Evolutionary conservation across 1,139 yeast genomes (phyloP).

Genomic region (Candida pseudocylindracea): DNA sequence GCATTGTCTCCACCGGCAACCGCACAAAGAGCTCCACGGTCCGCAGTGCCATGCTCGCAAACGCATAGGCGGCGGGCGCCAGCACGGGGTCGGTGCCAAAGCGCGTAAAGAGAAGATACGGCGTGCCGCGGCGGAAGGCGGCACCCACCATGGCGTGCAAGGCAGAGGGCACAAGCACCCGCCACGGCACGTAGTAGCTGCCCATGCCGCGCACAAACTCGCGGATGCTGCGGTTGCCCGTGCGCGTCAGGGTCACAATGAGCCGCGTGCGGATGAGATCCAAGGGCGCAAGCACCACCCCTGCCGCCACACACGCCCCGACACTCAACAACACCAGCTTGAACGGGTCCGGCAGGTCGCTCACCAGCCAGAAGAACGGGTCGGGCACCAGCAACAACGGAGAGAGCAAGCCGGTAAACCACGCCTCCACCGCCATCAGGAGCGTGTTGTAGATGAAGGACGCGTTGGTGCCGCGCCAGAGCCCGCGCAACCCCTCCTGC

Average conservation of each 20-base stretch:
- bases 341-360: constrained; percentile 62
- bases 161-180: constrained; percentile 37
- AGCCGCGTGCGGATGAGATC: constrained; percentile 63
- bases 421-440: constrained; percentile 63
- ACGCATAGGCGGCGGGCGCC: constrained; percentile 34
- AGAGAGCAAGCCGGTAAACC: constrained; percentile 77
- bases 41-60: constrained; percentile 31
- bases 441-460: constrained; percentile 61
- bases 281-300: constrained; percentile 59
- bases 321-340: constrained; percentile 46
- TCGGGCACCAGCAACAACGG: constrained; percentile 77
- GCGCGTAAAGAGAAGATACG: constrained; percentile 41
- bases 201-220: constrained; percentile 10
- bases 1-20: constrained; percentile 71
- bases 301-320: constrained; percentile 51
- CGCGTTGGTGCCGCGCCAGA: constrained; percentile 76
- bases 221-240: constrained; percentile 8
- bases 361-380: constrained; percentile 65
- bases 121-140: constrained; percentile 47
- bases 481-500: constrained; percentile 66
- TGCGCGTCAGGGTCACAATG: constrained; percentile 31
- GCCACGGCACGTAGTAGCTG: constrained; percentile 9
- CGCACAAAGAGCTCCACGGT: constrained; percentile 48
- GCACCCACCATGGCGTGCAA: constrained; percentile 42
- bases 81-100: constrained; percentile 51